Conservation (phyloP, 257 asterid species). For the Solanum sejunctum region DNA sequence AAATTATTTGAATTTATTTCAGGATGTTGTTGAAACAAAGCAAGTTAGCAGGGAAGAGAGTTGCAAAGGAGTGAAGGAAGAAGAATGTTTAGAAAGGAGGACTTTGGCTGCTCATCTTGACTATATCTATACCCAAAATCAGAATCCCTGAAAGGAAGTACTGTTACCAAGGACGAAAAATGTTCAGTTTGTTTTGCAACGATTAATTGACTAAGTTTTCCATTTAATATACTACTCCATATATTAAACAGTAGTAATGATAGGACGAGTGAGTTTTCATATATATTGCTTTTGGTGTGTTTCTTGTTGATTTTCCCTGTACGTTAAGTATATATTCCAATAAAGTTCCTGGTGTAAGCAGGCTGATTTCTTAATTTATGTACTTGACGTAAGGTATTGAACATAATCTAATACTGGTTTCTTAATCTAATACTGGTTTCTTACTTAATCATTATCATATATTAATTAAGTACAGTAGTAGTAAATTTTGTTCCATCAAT, state of each 20-base stretch:
- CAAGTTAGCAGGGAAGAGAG: constrained; percentile 14
- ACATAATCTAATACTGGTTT: too few species aligned
- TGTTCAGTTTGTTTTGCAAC: not conserved
- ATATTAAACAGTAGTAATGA: not conserved
- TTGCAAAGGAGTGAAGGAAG: constrained; percentile 31
- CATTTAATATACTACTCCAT: not conserved
- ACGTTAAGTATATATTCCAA: not conserved
- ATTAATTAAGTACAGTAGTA: not conserved
- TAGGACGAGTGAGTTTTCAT: not conserved
- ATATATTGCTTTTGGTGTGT: not conserved
- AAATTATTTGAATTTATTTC: not conserved
- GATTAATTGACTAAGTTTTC: not conserved
- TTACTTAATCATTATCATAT: not conserved
- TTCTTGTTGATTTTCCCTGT: not conserved
- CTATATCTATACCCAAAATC: constrained; percentile 56
- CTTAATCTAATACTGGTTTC: not conserved
- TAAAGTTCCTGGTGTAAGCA: not conserved
- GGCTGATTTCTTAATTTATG: not conserved
- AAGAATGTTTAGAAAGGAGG: constrained; percentile 59
- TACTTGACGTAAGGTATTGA: not conserved
- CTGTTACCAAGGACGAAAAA: not conserved
- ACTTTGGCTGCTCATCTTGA: constrained; percentile 53
- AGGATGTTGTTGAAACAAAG: not conserved
- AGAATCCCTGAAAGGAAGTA: not conserved
- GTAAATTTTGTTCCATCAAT: too few species aligned